Evolutionary conservation across 2,329 filamentous ascomycete genomes (phyloP).

Genomic region (Alternaria incomplexa): DNA sequence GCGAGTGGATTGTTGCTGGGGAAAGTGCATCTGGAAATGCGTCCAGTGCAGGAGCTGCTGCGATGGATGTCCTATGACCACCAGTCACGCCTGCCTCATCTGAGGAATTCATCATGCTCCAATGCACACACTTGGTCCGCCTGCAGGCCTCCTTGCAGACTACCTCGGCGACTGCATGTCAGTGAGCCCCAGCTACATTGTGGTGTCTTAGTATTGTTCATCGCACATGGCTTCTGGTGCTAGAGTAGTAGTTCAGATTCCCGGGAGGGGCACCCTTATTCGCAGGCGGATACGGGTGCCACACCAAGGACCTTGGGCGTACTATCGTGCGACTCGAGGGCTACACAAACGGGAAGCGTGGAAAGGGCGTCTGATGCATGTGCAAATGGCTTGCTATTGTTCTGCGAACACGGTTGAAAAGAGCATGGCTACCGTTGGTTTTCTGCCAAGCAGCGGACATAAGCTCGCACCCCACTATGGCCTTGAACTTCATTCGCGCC

Average conservation of each 20-base stretch:
- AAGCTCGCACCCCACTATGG: slow-evolving; percentile 22
- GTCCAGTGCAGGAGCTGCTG: neutral
- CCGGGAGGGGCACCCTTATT: neutral
- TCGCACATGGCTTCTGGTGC: neutral
- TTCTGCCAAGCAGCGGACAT: slow-evolving; percentile 19
- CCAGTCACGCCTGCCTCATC: neutral
- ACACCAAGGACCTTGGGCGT: neutral
- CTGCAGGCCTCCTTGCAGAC: neutral
- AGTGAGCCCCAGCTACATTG: neutral
- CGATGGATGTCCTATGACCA: neutral
- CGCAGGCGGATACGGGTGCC: neutral
- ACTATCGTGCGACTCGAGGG: neutral
- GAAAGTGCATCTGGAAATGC: neutral
- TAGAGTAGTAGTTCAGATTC: neutral
- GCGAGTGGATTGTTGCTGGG: neutral
- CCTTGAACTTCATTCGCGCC: slow-evolving; percentile 21
- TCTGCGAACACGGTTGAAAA: slow-evolving; percentile 17
- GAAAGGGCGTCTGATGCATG: neutral
- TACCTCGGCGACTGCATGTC: neutral
- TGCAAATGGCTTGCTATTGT: slow-evolving; percentile 21
- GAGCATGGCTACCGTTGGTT: neutral
- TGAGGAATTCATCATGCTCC: neutral
- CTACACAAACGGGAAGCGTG: neutral
- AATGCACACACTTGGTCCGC: neutral
- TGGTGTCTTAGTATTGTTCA: slow-evolving; percentile 5